Conservation (phyloP, 306 rosid species). For the Cucumis melo region DNA sequence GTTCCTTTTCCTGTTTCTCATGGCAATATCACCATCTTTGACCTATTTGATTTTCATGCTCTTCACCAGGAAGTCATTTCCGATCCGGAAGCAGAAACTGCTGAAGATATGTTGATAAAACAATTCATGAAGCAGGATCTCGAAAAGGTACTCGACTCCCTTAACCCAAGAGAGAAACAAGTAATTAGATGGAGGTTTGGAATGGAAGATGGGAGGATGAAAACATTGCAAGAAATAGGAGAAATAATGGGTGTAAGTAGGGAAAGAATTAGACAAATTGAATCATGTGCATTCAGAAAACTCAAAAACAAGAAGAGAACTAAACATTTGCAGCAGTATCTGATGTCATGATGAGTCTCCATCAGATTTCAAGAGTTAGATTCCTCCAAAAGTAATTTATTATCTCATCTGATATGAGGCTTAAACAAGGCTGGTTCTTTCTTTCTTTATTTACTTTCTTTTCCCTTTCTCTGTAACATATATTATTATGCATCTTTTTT, state of each 20-base stretch:
- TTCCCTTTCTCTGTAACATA: background rate
- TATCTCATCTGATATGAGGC: slow-evolving; percentile 5
- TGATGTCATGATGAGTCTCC: slow-evolving; percentile 42
- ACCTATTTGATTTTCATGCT: background rate
- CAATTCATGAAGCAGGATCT: slow-evolving; percentile 80
- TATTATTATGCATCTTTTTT: background rate
- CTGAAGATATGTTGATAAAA: slow-evolving; percentile 57
- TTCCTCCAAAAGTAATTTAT: background rate
- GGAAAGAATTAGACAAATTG: slow-evolving; percentile 91
- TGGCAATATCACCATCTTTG: background rate
- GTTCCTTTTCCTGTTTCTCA: background rate
- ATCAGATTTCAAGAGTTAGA: slow-evolving; percentile 3
- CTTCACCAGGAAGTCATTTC: slow-evolving; percentile 57
- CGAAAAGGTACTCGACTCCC: slow-evolving; percentile 61
- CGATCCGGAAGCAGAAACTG: slow-evolving; percentile 58
- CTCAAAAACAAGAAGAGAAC: slow-evolving; percentile 85
- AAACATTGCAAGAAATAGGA: slow-evolving; percentile 91
- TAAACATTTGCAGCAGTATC: slow-evolving; percentile 75
- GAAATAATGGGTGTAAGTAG: slow-evolving; percentile 88
- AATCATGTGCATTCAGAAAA: slow-evolving; percentile 73
- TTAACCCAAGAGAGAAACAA: slow-evolving; percentile 67
- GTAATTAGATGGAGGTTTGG: slow-evolving; percentile 91
- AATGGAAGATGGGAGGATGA: slow-evolving; percentile 93
- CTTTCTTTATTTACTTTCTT: background rate
- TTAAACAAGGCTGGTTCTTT: background rate